These are phyloP conservation scores for Theileria annulata DNA, from an alignment of 169 alveolate species.

Conservation along the genomic window DNA sequence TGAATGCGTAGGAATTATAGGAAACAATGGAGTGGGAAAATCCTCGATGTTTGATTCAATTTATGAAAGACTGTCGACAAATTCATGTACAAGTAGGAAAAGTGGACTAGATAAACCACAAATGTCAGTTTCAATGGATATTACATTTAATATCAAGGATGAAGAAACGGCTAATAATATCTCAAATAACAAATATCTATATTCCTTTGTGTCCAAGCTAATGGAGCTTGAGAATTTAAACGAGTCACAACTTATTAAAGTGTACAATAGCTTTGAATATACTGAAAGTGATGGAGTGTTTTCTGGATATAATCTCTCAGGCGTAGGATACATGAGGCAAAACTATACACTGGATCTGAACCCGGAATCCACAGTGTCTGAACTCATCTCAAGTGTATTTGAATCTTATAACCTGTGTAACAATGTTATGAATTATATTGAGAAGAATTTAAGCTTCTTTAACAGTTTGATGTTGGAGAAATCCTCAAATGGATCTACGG, in stretches of 20 bases:
- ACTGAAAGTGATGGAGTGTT: conserved; percentile 1
- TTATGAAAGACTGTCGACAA: conserved; percentile 29
- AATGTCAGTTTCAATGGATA: conserved; percentile 37
- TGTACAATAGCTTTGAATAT: background rate
- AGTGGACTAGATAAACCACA: background rate
- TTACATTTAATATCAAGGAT: background rate
- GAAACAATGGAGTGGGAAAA: conserved; percentile 79
- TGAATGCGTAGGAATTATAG: conserved; percentile 76
- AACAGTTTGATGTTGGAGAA: background rate
- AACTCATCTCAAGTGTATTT: conserved; percentile 12
- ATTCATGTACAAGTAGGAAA: background rate
- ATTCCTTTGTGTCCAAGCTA: background rate
- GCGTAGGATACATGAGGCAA: conserved; percentile 64
- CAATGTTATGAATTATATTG: conserved; percentile 33
- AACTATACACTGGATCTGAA: conserved; percentile 35
- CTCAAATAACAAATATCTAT: conserved; percentile 2
- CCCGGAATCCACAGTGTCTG: conserved; percentile 26
- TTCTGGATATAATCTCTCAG: conserved; percentile 12
- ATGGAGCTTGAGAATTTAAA: background rate
- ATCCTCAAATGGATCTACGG: background rate
- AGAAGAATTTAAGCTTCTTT: conserved; percentile 15
- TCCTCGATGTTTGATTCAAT: conserved; percentile 66
- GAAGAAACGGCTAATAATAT: background rate
- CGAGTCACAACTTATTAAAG: background rate
- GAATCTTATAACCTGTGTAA: conserved; percentile 13